Evolutionary conservation across 2,329 filamentous ascomycete genomes (phyloP).

Genomic region (Corynespora cassiicola): DNA sequence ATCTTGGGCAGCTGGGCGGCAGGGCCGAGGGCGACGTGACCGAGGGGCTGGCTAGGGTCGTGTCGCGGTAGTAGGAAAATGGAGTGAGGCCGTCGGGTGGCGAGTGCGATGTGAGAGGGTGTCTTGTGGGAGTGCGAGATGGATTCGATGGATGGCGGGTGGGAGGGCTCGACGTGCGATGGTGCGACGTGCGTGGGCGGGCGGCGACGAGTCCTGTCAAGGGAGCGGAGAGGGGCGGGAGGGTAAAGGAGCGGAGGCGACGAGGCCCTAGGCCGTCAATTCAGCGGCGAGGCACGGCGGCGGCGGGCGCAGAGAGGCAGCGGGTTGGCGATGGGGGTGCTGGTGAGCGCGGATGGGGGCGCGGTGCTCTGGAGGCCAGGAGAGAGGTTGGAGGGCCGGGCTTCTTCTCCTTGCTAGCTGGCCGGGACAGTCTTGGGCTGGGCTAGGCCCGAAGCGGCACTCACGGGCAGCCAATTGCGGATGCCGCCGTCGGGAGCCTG

Average conservation of each 20-base stretch:
- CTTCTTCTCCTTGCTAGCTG: no score
- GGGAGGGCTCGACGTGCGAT: constrained; percentile 21
- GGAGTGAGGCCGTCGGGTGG: constrained; percentile 22
- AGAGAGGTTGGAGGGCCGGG: constrained; percentile 31
- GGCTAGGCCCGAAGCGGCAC: no score
- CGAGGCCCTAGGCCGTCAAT: constrained; percentile 33
- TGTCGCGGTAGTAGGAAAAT: constrained; percentile 1
- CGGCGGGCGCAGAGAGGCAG: constrained; percentile 21
- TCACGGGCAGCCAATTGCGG: constrained; percentile 5
- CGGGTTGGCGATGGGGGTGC: constrained; percentile 32
- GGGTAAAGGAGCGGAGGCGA: constrained; percentile 42
- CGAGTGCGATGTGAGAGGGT: constrained; percentile 30
- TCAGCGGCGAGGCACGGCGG: constrained; percentile 31
- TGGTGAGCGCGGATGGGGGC: constrained; percentile 24
- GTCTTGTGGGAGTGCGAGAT: no score
- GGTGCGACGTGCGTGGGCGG: constrained; percentile 38
- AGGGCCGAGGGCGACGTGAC: constrained; percentile 9
- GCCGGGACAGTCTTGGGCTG: no score
- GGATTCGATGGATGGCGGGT: no score
- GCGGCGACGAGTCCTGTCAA: constrained; percentile 27
- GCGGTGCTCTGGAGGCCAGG: constrained; percentile 13
- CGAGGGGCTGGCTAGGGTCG: constrained; percentile 4
- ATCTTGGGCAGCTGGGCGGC: constrained; percentile 35
- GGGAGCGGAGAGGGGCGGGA: constrained; percentile 24
- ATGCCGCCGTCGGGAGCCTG: constrained; percentile 2